Evolutionary conservation across 306 rosid genomes (phyloP).

Genomic region (Geum urbanum): DNA sequence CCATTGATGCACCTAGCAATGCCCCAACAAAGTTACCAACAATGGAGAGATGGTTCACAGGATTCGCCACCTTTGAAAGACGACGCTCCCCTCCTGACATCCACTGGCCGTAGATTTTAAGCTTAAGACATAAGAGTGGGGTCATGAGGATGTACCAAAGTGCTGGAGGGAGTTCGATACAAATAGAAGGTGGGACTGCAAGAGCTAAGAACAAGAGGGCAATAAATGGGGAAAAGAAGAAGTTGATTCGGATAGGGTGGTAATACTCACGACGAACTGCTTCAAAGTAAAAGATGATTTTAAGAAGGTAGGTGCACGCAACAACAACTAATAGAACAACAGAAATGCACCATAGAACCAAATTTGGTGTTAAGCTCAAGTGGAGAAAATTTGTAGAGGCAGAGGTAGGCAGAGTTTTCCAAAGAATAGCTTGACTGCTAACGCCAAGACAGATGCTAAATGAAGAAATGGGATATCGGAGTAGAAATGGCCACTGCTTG

Average conservation of each 20-base stretch:
- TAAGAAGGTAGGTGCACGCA: conserved; percentile 43
- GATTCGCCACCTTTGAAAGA: conserved; percentile 85
- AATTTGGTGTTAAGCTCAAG: conserved; percentile 50
- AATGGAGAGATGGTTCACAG: conserved; percentile 71
- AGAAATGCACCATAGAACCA: conserved; percentile 66
- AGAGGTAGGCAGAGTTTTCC: conserved; percentile 71
- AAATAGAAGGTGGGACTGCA: conserved; percentile 66
- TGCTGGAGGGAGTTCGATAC: conserved; percentile 36
- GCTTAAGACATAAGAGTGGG: conserved; percentile 71
- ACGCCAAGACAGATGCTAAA: conserved; percentile 88
- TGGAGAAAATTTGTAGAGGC: conserved; percentile 61
- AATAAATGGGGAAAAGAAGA: conserved; percentile 90
- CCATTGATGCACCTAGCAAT: conserved; percentile 81
- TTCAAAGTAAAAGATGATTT: conserved; percentile 71
- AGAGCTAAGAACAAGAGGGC: conserved; percentile 70
- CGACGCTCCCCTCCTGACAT: conserved; percentile 88
- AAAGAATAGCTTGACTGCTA: conserved; percentile 84
- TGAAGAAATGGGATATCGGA: conserved; percentile 63
- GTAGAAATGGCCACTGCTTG: conserved; percentile 78
- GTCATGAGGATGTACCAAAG: conserved; percentile 82
- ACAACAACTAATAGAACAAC: conserved; percentile 35
- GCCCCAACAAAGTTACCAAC: conserved; percentile 96
- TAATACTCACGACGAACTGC: conserved; percentile 88
- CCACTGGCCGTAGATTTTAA: conserved; percentile 94
- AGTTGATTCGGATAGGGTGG: conserved; percentile 85